A percentile compares a stretch with the other conserved stretches of the same genome.
Evolutionary conservation across 768 basidiomycete species (phyloP).

Genomic region (Xanthoconium stramineum): DNA sequence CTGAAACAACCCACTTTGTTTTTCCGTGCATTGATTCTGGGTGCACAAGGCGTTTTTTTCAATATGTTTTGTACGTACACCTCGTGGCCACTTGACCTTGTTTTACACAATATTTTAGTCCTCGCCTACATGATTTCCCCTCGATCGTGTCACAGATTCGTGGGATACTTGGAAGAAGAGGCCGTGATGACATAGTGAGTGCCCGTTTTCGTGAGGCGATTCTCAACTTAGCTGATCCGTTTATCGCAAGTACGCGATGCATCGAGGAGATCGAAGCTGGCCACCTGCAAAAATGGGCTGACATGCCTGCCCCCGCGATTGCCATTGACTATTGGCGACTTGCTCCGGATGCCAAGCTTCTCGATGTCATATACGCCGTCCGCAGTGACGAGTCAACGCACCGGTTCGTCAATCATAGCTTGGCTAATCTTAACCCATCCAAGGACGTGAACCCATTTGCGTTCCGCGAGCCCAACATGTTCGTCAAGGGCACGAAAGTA

Average conservation of each 20-base stretch:
- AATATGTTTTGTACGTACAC: slow-evolving; percentile 74
- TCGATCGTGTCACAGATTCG: slow-evolving; percentile 82
- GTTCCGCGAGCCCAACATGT: slow-evolving; percentile 84
- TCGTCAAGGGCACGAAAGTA: slow-evolving; percentile 69
- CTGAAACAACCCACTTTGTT: slow-evolving; percentile 74
- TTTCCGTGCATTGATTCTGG: slow-evolving; percentile 81
- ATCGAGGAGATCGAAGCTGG: slow-evolving; percentile 83
- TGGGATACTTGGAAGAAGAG: slow-evolving; percentile 91
- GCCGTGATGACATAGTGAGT: slow-evolving; percentile 88
- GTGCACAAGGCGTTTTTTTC: slow-evolving; percentile 89
- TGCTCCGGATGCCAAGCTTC: slow-evolving; percentile 62
- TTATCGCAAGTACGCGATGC: slow-evolving; percentile 59
- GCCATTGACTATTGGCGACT: slow-evolving; percentile 96
- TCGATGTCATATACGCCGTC: slow-evolving; percentile 89
- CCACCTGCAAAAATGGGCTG: slow-evolving; percentile 75
- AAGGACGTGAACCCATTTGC: slow-evolving; percentile 91
- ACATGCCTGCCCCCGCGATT: slow-evolving; percentile 77
- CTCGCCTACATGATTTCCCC: slow-evolving; percentile 76
- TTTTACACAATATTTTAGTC: slow-evolving; percentile 43
- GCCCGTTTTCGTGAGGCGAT: slow-evolving; percentile 14
- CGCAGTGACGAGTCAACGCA: slow-evolving; percentile 93
- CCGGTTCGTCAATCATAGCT: slow-evolving; percentile 92
- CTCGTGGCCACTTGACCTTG: slow-evolving; percentile 12
- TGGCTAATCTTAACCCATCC: slow-evolving; percentile 76
- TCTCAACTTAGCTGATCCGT: slow-evolving; percentile 15